Conservation (phyloP, 2,329 filamentous ascomycete genomes). For the Colletotrichum truncatum region DNA sequence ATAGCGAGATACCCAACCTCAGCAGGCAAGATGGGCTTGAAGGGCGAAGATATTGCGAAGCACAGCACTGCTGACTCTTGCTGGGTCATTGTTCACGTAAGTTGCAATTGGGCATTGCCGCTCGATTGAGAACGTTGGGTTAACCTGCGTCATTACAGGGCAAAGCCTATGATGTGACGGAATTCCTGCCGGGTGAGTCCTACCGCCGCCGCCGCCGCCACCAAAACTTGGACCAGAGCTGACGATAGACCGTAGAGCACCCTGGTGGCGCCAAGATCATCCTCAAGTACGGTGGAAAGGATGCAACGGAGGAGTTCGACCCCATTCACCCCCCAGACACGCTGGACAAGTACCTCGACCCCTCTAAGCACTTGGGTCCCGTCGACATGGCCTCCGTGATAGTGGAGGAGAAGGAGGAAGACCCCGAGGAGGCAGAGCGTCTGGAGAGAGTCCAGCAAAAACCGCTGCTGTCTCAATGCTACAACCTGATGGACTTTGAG, state of each 20-base stretch:
- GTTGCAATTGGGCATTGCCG: too few species aligned
- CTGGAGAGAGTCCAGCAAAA: slow-evolving; percentile 78
- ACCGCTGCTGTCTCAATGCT: slow-evolving; percentile 87
- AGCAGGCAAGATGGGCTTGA: slow-evolving; percentile 50
- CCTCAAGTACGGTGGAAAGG: slow-evolving; percentile 93
- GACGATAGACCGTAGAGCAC: slow-evolving; percentile 66
- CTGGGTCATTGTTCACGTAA: slow-evolving; percentile 88
- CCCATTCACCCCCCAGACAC: slow-evolving; percentile 91
- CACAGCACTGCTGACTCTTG: slow-evolving; percentile 86
- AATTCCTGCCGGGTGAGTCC: slow-evolving; percentile 77
- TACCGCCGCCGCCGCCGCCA: neutral
- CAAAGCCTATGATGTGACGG: slow-evolving; percentile 89
- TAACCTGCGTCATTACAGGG: slow-evolving; percentile 54
- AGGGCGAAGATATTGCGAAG: slow-evolving; percentile 65
- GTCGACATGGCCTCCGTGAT: slow-evolving; percentile 88
- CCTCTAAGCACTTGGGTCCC: slow-evolving; percentile 86
- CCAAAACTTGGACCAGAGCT: neutral
- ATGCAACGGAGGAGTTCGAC: slow-evolving; percentile 91
- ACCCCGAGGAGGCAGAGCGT: slow-evolving; percentile 67
- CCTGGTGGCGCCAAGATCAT: slow-evolving; percentile 93
- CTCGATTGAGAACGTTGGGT: slow-evolving; percentile 1
- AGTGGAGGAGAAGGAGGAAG: slow-evolving; percentile 74
- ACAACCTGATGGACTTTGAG: slow-evolving; percentile 96
- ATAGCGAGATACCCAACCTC: neutral
- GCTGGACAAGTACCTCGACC: slow-evolving; percentile 83